Evolutionary conservation across 768 basidiomycete species (phyloP).

Genomic region (Russula lepida): DNA sequence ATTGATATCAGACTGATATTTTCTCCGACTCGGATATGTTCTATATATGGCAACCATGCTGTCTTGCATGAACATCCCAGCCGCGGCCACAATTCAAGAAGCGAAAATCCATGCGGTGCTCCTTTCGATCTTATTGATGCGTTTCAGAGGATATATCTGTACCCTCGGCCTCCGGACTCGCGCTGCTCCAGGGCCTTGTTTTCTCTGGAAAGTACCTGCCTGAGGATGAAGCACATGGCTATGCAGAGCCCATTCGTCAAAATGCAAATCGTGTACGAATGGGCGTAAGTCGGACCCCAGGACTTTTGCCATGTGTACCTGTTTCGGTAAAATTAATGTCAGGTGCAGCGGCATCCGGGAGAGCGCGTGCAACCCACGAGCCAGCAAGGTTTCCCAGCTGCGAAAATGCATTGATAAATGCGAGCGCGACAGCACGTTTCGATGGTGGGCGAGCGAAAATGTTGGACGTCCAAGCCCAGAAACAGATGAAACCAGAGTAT

Average conservation of each 20-base stretch:
- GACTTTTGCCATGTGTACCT: slow-evolving; percentile 58
- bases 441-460: slow-evolving; percentile 69
- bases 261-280: slow-evolving; percentile 69
- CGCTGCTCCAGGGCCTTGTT: slow-evolving; percentile 30
- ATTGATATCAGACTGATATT: no score
- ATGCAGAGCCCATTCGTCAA: slow-evolving; percentile 39
- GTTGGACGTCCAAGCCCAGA: slow-evolving; percentile 47
- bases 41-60: no score
- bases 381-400: slow-evolving; percentile 81
- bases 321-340: background rate
- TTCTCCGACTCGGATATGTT: no score
- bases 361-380: slow-evolving; percentile 43
- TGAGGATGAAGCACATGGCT: slow-evolving; percentile 32
- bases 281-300: slow-evolving; percentile 65
- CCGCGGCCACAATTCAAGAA: no score
- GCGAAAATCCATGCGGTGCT: no score
- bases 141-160: slow-evolving; percentile 43
- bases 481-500: slow-evolving; percentile 63
- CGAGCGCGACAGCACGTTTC: slow-evolving; percentile 85
- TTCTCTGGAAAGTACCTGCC: slow-evolving; percentile 25
- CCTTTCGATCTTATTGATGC: background rate
- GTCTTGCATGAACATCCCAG: no score
- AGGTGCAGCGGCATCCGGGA: background rate
- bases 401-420: slow-evolving; percentile 72
- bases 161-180: slow-evolving; percentile 29